Percentiles rank a stretch among this genome's conserved stretches.
These are phyloP conservation scores for Petunia axillaris DNA, from an alignment of 257 asterid species.

Conservation along the genomic window DNA sequence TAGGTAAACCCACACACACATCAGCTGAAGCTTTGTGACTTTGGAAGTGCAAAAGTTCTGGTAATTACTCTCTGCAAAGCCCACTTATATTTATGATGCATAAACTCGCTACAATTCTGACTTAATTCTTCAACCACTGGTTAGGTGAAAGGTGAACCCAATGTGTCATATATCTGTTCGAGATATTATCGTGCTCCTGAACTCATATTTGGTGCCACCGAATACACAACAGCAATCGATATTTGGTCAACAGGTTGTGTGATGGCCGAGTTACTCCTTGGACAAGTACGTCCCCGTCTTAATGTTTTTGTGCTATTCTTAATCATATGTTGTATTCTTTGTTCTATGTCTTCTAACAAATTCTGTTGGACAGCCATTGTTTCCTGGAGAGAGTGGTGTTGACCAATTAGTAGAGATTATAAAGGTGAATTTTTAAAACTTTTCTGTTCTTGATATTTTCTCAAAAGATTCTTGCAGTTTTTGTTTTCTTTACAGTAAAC, in stretches of 20 bases:
- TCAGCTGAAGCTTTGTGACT: constrained; percentile 92
- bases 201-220: constrained; percentile 98
- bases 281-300: constrained; percentile 57
- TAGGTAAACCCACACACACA: constrained; percentile 99
- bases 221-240: constrained; percentile 94
- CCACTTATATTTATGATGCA: not conserved
- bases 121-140: constrained; percentile 32
- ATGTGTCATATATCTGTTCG: constrained; percentile 93
- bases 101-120: not conserved
- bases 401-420: constrained; percentile 96
- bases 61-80: constrained; percentile 48
- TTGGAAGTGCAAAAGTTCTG: constrained; percentile 98
- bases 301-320: constrained; percentile 25
- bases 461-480: not conserved
- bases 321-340: constrained; percentile 24
- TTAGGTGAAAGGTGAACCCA: constrained; percentile 98
- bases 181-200: constrained; percentile 99
- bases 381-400: constrained; percentile 99
- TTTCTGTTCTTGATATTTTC: not conserved
- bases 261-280: constrained; percentile 97
- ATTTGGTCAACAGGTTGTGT: constrained; percentile 99
- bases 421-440: constrained; percentile 55
- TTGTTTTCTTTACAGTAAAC: constrained; percentile 15
- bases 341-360: constrained; percentile 32
- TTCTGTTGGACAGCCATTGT: constrained; percentile 72